Evolutionary conservation across 768 basidiomycete genomes (phyloP).

Genomic region (Trametes sanguinea): DNA sequence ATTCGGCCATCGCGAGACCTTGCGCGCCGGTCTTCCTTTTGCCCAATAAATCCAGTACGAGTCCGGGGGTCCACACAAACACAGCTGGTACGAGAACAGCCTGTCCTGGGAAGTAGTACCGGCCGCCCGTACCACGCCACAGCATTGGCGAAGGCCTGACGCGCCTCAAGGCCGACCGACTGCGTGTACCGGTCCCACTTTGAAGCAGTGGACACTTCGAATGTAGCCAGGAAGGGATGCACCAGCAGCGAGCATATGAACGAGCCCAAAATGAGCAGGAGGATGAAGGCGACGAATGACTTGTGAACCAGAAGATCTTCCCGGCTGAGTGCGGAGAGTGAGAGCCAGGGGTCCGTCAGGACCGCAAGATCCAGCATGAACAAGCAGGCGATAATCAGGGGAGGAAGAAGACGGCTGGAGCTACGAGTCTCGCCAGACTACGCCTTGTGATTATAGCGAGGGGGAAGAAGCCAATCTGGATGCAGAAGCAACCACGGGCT

Average conservation of each 20-base stretch:
- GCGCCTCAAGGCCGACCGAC: constrained; percentile 46
- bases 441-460: constrained; percentile 45
- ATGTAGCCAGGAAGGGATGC: constrained; percentile 26
- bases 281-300: constrained; percentile 43
- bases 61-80: constrained; percentile 21
- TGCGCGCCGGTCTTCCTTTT: constrained; percentile 23
- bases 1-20: constrained; percentile 30
- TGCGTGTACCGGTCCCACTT: constrained; percentile 54
- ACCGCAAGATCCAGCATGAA: constrained; percentile 36
- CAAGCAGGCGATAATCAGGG: constrained; percentile 46
- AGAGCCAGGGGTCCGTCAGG: background rate
- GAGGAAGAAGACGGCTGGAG: constrained; percentile 50
- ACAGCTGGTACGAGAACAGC: constrained; percentile 46
- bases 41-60: constrained; percentile 8
- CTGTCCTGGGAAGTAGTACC: constrained; percentile 50
- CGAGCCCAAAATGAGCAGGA: constrained; percentile 38
- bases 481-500: constrained; percentile 47
- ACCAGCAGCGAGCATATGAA: constrained; percentile 38
- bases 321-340: constrained; percentile 22
- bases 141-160: constrained; percentile 41
- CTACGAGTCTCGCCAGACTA: constrained; percentile 40
- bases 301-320: background rate
- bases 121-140: constrained; percentile 37
- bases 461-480: constrained; percentile 47
- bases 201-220: background rate